phyloP scores from a whole-genome alignment of 192 early-diverging fungal species.

The Physocladia obscura region DNA sequence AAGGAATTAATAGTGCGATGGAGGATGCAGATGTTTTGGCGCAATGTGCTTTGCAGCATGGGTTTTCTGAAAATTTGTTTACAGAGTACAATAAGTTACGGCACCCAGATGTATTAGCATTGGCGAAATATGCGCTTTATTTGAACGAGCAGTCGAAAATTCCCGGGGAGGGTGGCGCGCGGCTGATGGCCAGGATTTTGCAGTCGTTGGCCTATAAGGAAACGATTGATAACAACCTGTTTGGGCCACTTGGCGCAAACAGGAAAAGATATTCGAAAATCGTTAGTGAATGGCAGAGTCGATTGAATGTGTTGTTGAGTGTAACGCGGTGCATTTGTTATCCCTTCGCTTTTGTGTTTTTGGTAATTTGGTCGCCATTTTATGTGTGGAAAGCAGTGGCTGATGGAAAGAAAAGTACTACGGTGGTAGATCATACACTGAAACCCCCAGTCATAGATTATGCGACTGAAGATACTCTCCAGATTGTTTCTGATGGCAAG shows the following conservation, averaged over 20 bases:
- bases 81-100: background rate
- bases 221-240: background rate
- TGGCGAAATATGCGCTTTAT: background rate
- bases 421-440: background rate
- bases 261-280: background rate
- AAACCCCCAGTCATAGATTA: background rate
- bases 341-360: background rate
- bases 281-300: background rate
- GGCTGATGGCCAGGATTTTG: background rate
- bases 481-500: no score
- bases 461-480: background rate
- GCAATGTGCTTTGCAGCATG: no score
- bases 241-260: background rate
- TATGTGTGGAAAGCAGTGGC: background rate
- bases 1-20: background rate
- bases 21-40: slow-evolving; percentile 7
- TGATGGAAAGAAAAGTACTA: no score
- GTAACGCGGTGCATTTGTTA: background rate
- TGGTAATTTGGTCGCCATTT: background rate
- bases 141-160: background rate
- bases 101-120: background rate
- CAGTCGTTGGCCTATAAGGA: background rate
- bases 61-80: background rate
- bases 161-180: background rate
- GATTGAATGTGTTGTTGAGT: background rate